These are phyloP conservation scores for Ramaria rubella DNA, from an alignment of 768 basidiomycete genomes.

Conservation along the genomic window DNA sequence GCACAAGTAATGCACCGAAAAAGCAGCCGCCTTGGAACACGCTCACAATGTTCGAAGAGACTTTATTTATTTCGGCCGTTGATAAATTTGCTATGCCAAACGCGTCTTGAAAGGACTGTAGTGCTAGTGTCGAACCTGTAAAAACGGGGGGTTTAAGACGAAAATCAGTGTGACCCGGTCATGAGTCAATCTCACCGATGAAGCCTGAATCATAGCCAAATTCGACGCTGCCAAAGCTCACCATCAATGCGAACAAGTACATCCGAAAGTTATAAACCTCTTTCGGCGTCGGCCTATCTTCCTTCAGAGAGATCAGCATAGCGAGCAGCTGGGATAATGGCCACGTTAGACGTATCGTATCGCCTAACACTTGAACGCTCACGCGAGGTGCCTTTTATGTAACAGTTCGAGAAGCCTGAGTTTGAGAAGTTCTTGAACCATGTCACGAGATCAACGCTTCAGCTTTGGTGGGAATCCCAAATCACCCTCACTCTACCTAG, in stretches of 20 bases:
- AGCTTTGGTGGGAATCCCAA: no score
- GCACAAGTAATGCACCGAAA: conserved; percentile 34
- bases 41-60: conserved; percentile 41
- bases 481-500: no score
- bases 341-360: no score
- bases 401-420: no score
- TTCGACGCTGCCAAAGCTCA: conserved; percentile 35
- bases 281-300: conserved; percentile 25
- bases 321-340: not conserved
- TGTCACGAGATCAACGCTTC: no score
- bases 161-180: no score
- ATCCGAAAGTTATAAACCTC: conserved; percentile 38
- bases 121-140: conserved; percentile 26
- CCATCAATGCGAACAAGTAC: conserved; percentile 29
- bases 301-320: conserved; percentile 6
- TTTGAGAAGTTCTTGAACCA: no score
- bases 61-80: conserved; percentile 24
- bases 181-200: conserved; percentile 41
- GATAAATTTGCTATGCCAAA: conserved; percentile 34
- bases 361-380: no score
- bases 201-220: conserved; percentile 42
- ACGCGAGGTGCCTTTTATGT: no score
- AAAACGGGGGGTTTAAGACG: not conserved
- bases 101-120: conserved; percentile 36
- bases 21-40: conserved; percentile 41